Base-by-base conservation (phyloP, 108 stramenopile genomes). In the Phaeodactylum tricornutum region DNA sequence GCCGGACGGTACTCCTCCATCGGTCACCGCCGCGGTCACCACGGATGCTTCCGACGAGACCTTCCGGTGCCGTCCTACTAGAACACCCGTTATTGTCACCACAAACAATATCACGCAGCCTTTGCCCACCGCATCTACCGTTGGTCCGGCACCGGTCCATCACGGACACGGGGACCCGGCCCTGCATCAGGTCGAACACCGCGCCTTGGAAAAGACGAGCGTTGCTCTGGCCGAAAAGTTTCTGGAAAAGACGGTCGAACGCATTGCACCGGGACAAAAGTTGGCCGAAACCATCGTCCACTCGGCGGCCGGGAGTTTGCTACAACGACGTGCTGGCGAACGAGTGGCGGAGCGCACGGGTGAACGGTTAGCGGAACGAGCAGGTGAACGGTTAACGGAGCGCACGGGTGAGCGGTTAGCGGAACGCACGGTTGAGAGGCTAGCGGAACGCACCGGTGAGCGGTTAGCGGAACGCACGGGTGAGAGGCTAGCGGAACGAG, bases 101-200 rank as follows among this genome's bases (percentile, higher is more conserved):
- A n/a, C n/a, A n/a, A n/a, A n/a, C n/a, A n/a, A n/a, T n/a, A n/a
- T n/a, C n/a, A n/a, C n/a, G n/a, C n/a, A n/a, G n/a, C n/a, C n/a
- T n/a, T n/a, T n/a, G n/a, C n/a, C n/a, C n/a, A n/a, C n/a, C n/a
- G n/a, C n/a, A n/a, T n/a, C n/a, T n/a, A n/a, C n/a, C n/a, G n/a
- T n/a, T n/a, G n/a, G n/a, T n/a, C n/a, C n/a, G n/a, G n/a, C n/a
- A n/a, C n/a, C n/a, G n/a, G n/a, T n/a, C n/a, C n/a, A 32, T 38
- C 40, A 55, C 17, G 16, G 29, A 26, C 39, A 43, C 11, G 21
- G 29, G 4, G 26, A 55, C 17, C 32, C 38, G 15, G 53, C 53
- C 23, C 21, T 55, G 24, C 53, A 55, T 36, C 53, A 55, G 31
- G 41, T 43, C 16, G 40, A 55, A 9, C 53, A 55, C 17, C 53